Evolutionary conservation across 78 protist genomes (phyloP).

Genomic region (slime mould (Dictyostelium discoideum)): dicty_2.7 NC_007088.5:714501-715000

Average conservation of each 20-base stretch:
- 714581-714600: not conserved
- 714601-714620: too few species aligned
- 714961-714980: not conserved
- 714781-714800: not conserved
- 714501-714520: constrained; percentile 9
- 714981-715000: not conserved
- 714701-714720: constrained; percentile 38
- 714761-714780: not conserved
- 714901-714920: constrained; percentile 37
- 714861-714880: not conserved
- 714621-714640: not conserved
- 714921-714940: constrained; percentile 16
- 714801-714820: constrained; percentile 15
- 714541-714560: not conserved
- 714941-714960: constrained; percentile 18
- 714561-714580: not conserved
- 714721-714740: not conserved
- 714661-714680: not conserved
- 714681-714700: not conserved
- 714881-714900: not conserved
- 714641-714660: not conserved
- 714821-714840: not conserved
- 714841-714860: constrained; percentile 26
- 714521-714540: constrained; percentile 7
- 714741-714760: not conserved